phyloP scores from a whole-genome alignment of 495 filamentous ascomycete species.

The Aspergillus egyptiacus region DNA sequence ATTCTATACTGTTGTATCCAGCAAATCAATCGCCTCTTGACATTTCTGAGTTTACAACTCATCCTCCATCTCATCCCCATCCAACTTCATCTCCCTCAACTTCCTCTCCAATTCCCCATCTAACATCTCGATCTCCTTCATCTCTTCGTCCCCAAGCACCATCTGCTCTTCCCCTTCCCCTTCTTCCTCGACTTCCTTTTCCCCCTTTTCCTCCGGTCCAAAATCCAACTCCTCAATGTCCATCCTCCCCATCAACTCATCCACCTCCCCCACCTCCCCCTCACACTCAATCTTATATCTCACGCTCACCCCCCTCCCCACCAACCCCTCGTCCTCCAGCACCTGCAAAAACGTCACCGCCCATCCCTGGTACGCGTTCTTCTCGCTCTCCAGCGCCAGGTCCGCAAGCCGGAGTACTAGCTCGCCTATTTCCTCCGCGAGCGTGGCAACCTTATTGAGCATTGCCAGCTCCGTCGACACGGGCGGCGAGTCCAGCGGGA shows the following conservation, averaged over 20 bases:
- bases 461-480: background rate
- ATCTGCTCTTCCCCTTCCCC: no score
- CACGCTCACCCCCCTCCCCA: background rate
- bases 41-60: no score
- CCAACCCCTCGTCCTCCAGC: background rate
- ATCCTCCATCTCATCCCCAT: no score
- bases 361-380: background rate
- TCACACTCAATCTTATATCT: background rate
- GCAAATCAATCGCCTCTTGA: no score
- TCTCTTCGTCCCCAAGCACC: no score
- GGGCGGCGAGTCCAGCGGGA: background rate
- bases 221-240: background rate
- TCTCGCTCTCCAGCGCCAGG: background rate
- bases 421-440: background rate
- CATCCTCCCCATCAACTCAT: background rate
- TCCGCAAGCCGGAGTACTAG: background rate
- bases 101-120: no score
- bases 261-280: background rate
- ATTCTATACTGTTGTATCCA: no score
- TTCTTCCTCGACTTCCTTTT: no score
- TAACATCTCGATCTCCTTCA: no score
- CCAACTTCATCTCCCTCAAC: background rate
- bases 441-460: background rate
- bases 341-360: background rate
- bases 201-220: no score